Conservation (phyloP, 2,329 filamentous ascomycete species). For the Exophiala alcalophila region DNA sequence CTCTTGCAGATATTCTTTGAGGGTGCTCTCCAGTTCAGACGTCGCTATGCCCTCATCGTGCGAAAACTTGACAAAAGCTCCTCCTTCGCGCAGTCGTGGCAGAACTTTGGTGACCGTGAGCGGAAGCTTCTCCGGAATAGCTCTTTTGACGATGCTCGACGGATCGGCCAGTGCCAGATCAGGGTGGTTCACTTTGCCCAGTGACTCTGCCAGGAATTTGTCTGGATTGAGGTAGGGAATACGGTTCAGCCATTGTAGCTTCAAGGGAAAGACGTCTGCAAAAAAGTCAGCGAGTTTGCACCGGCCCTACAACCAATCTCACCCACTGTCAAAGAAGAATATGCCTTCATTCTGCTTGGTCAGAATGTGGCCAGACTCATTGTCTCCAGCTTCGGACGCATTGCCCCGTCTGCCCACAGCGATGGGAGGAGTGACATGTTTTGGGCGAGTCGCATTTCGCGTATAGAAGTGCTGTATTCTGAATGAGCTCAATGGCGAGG, state of each 20-base stretch:
- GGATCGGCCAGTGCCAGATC: slow-evolving; percentile 56
- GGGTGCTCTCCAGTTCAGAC: slow-evolving; percentile 57
- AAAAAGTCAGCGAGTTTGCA: slow-evolving; percentile 14
- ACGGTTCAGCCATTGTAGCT: slow-evolving; percentile 61
- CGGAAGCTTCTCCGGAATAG: slow-evolving; percentile 60
- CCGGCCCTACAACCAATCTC: not conserved
- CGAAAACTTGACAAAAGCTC: slow-evolving; percentile 84
- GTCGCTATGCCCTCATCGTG: slow-evolving; percentile 49
- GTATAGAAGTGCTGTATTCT: slow-evolving; percentile 23
- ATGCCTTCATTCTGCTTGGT: slow-evolving; percentile 73
- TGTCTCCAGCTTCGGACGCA: slow-evolving; percentile 32
- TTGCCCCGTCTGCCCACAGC: slow-evolving; percentile 15
- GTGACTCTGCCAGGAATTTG: slow-evolving; percentile 46
- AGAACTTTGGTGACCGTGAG: slow-evolving; percentile 77
- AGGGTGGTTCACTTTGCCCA: slow-evolving; percentile 53
- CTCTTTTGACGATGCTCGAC: slow-evolving; percentile 54
- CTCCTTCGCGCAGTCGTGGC: slow-evolving; percentile 84
- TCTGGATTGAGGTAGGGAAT: slow-evolving; percentile 50
- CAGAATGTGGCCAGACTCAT: slow-evolving; percentile 70
- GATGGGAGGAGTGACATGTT: not conserved
- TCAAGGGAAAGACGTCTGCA: slow-evolving; percentile 78
- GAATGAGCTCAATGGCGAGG: not conserved
- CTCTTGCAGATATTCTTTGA: slow-evolving; percentile 64
- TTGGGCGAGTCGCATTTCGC: slow-evolving; percentile 15
- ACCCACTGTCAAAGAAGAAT: slow-evolving; percentile 82